Conservation (phyloP, 106 monocot genomes). For the Xerophyta viscosa region DNA sequence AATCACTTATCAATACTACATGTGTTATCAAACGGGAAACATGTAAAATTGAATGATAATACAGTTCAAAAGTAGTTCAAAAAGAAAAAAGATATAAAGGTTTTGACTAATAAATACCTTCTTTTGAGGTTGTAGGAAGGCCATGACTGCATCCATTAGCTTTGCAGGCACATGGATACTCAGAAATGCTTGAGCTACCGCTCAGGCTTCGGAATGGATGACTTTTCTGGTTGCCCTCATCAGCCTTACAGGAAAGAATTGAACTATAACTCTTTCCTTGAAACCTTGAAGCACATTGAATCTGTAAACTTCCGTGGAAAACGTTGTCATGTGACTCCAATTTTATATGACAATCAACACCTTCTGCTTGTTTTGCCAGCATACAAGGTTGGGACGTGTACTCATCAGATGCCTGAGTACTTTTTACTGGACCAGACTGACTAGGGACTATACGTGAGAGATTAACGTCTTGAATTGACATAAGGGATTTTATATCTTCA, state of each 20-base stretch:
- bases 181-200: slow-evolving; percentile 16
- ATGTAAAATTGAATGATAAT: no score
- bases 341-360: slow-evolving; percentile 7
- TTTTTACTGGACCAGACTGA: no score
- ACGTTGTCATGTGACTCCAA: slow-evolving; percentile 4
- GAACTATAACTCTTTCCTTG: slow-evolving; percentile 3
- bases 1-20: no score
- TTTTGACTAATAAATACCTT: slow-evolving; percentile 10
- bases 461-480: slow-evolving; percentile 1
- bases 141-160: slow-evolving; percentile 4
- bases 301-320: slow-evolving; percentile 1
- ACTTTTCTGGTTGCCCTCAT: slow-evolving; percentile 8
- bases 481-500: slow-evolving; percentile 15
- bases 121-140: slow-evolving; percentile 5
- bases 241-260: slow-evolving; percentile 5
- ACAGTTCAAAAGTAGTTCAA: no score
- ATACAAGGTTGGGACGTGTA: slow-evolving; percentile 6
- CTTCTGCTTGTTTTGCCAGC: not conserved
- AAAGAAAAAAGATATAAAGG: not conserved
- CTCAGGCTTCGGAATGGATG: slow-evolving; percentile 4
- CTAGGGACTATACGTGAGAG: no score
- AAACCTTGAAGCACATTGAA: slow-evolving; percentile 21
- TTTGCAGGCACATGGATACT: slow-evolving; percentile 1
- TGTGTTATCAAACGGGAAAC: no score
- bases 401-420: slow-evolving; percentile 1